Evolutionary conservation across 257 asterid species (phyloP), one percentile per base, ranked within the genome.

Genomic region (Cinchona pubescens): DNA sequence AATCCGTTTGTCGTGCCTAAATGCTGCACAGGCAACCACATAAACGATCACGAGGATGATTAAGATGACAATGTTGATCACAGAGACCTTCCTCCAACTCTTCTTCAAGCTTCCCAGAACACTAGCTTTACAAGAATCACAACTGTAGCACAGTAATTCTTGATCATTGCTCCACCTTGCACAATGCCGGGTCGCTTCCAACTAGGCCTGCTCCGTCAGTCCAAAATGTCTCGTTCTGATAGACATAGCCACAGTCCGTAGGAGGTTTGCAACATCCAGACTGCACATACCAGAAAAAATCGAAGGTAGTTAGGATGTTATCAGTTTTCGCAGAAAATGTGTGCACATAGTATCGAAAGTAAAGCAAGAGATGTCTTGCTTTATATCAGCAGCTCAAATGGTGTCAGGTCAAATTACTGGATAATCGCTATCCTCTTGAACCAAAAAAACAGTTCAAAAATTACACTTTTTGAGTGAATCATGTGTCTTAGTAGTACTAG

Each of bases 261-360:
- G 95, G 98, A 21, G 98, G 97, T 80, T 94, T 94, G 90, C 98
- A 94, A 53, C 98, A 94, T 76, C 98, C 97, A 1, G 97, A 94
- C 98, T 93, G 71, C 72, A 78, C 15, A 60, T 23, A 63, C 48
- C 69, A 72, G 53, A 68, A 32, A 3, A 32, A 3, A 46, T 23
- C 5, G 29, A 69, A 49, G 49, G 14, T 19, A 65, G 27, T 65
- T 0, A 65, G 25, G 27, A 67, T 25, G 25, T 38, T 65, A 35
- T 25, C 35, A 0, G 21, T 12, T 37, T 70, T 8, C 5, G 30
- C 46, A 25, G 18, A 29, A 48, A 23, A 3, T 16, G 16, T 3
- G 23, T 7, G 18, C 56, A 49, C 65, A 27, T 4, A 1, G 35
- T 59, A 30, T 27, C 37, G 5, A 13, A 59, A 29, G 8, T 14